Base-by-base conservation (phyloP, 148 eudicot species). In the Camellia sinensis region DNA sequence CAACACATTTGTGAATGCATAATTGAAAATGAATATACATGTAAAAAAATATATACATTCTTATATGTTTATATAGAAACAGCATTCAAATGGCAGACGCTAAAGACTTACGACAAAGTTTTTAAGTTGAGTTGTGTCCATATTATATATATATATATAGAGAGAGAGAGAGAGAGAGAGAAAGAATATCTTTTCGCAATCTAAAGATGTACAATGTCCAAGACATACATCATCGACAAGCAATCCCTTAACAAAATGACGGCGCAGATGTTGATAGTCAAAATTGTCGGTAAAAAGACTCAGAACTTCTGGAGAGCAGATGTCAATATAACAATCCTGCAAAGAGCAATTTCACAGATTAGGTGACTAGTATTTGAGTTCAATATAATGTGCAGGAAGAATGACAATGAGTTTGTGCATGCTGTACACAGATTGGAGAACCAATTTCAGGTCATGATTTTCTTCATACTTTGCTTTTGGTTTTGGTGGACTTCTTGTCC, bases 201-300 rank as follows among this genome's bases (percentile, higher is more conserved):
- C 19, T 61, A 66, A 74, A 66, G 43, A 78, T 14, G 17, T 3
- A 29, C 44, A 61, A 67, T 67, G 61, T 78, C 48, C 72, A 82
- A 41, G 21, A 87, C 92, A 43, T 93, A 95, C 98, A 83, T 95
- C 99, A 86, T 95, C 99, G 53, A 87, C 83, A 64, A 95, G 97
- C 71, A 95, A 83, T 15, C 95, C 97, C 87, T 93, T 95, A 45
- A 95, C 90, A 85, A 95, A 95, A 86, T 95, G 93, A 79, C 97
- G 97, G 21, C 99, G 97, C 66, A 95, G 90, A 87, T 90, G 97
- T 86, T 95, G 99, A 88, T 95, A 95, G 83, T 95, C 99, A 86
- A 95, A 95, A 90, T 95, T 95, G 84, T 95, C 99, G 0, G 92
- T 86, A 80, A 95, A 95, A 75, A 93, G 94, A 80, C 91, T 92